phyloP scores from a whole-genome alignment of 2,329 filamentous ascomycete genomes.

The Paecilomyces fulvus region DNA sequence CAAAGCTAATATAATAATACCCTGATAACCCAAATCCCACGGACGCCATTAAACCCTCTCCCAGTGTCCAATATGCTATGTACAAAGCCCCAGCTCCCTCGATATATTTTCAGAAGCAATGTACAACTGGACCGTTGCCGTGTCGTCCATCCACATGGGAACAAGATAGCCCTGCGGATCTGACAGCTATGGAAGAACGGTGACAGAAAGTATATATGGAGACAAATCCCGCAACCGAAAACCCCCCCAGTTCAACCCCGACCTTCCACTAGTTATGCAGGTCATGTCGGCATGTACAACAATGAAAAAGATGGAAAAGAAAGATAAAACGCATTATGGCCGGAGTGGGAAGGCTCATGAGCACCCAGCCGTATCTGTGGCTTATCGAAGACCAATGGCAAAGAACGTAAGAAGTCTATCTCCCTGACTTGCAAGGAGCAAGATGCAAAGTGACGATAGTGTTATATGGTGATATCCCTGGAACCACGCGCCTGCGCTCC shows the following conservation, averaged over 20 bases:
- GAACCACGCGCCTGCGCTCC: not conserved
- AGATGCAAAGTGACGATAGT: not conserved
- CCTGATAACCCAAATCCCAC: not conserved
- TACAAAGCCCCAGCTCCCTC: not conserved
- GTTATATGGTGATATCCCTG: not conserved
- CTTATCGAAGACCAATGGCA: not conserved
- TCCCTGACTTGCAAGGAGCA: not conserved
- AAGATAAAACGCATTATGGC: constrained; percentile 2
- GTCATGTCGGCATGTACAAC: not conserved
- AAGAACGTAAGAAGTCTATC: not conserved
- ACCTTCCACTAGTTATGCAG: not conserved
- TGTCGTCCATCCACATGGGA: not conserved
- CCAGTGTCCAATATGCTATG: not conserved
- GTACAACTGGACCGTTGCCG: not conserved
- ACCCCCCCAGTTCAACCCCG: not conserved
- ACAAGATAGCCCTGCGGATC: not conserved
- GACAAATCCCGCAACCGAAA: not conserved
- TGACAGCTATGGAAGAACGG: not conserved
- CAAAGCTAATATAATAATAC: not conserved
- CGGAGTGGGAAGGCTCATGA: not conserved
- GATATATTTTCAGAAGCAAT: not conserved
- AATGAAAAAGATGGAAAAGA: not conserved
- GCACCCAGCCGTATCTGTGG: not conserved
- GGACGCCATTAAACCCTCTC: not conserved
- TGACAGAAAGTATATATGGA: not conserved